Base-by-base conservation (phyloP, 331 rosid species). In the Erythrophleum ivorense region DNA sequence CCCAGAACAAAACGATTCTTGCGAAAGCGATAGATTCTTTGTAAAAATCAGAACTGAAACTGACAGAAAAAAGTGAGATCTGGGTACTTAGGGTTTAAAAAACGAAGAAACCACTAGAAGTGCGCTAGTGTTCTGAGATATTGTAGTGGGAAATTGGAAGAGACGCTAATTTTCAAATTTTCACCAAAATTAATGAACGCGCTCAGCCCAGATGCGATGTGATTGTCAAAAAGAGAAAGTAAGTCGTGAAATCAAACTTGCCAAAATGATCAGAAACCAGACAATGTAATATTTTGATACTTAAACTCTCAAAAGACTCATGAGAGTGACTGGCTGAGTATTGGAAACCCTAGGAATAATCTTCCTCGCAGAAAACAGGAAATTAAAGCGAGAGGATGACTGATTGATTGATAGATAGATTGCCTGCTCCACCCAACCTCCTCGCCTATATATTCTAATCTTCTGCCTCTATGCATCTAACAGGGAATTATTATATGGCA, bases 271-370 rank as follows among this genome's bases (percentile, higher is more conserved):
- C 46, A 45, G 59, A 74, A 18, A 43, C 16, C 4, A 24, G 38
- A 24, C 15, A 67, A 59, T 7, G 16, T 77, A 79, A 64, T 76
- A n/a, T 66, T 60, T 85, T 77, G 41, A 12, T 6, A 12, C n/a
- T 43, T 6, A 0, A 18, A 12, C 38, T 59, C 40, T 60, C 67
- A 12, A 59, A 9, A 31, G 16, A 5, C 43, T 31, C 43, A 40
- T 18, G 72, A 10, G 18, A 66, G 3, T 40, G 14, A 66, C 72
- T 40, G 18, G 54, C 73, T 57, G 66, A 48, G 64, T 71, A 41
- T 41, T 31, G 52, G 84, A 80, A 92, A 86, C 91, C 94, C 90
- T 83, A 86, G 83, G 58, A 41, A 14, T 38, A 71, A n/a, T 54
- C 16, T 78, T 45, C 50, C 36, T 6, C 55, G 54, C 50, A 68